phyloP scores from a whole-genome alignment of 495 filamentous ascomycete genomes.

The Pyrenula aspistea region DNA sequence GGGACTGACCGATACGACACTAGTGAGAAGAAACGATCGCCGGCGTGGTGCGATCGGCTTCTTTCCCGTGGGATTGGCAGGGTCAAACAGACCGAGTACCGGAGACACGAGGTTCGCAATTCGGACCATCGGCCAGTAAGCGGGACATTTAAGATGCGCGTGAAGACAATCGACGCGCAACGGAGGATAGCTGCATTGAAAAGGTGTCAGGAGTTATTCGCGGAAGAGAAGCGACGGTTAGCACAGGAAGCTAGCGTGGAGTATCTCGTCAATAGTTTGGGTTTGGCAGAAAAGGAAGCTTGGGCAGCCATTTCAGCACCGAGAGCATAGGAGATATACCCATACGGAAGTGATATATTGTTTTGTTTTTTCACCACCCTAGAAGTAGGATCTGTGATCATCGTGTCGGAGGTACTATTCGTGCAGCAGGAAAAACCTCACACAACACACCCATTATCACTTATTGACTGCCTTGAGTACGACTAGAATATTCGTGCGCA shows the following conservation, averaged over 20 bases:
- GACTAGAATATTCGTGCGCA: no score
- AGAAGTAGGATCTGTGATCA: no score
- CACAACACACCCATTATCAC: no score
- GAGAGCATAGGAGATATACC: not conserved
- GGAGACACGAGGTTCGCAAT: constrained; percentile 74
- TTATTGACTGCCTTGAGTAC: no score
- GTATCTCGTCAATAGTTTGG: constrained; percentile 40
- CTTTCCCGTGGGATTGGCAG: constrained; percentile 74
- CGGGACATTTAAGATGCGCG: constrained; percentile 63
- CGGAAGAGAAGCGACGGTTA: constrained; percentile 50
- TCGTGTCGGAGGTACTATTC: no score
- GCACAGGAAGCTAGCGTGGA: constrained; percentile 49
- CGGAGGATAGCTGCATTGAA: constrained; percentile 56
- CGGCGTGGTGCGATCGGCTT: constrained; percentile 93
- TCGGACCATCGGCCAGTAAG: constrained; percentile 92
- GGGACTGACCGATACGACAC: constrained; percentile 89
- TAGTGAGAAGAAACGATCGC: constrained; percentile 88
- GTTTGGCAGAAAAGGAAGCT: constrained; percentile 33
- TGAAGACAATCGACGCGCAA: constrained; percentile 65
- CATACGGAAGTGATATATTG: no score
- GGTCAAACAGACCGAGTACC: constrained; percentile 79
- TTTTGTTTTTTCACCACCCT: no score
- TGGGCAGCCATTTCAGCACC: constrained; percentile 18
- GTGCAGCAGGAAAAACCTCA: no score
- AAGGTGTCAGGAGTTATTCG: constrained; percentile 57